Percentiles rank a stretch among this genome's conserved stretches.
Evolutionary conservation across 2,329 filamentous ascomycete species (phyloP).

Genomic region (Apiospora aurea): DNA sequence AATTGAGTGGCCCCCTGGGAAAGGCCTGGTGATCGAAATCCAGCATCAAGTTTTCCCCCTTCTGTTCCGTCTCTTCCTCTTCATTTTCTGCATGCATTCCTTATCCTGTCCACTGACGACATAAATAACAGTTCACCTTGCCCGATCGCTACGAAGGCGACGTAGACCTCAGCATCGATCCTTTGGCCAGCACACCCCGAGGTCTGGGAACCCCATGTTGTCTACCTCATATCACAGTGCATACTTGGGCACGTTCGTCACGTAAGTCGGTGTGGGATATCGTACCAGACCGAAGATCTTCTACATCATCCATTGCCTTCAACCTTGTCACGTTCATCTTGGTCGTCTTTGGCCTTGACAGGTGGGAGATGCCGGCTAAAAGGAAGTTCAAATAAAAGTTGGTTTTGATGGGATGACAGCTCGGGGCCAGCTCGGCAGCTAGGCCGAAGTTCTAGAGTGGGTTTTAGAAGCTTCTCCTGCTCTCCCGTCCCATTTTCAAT

Average conservation of each 20-base stretch:
- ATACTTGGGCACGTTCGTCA: not conserved
- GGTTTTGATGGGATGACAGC: slow-evolving; percentile 20
- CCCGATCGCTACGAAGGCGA: not conserved
- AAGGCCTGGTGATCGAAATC: slow-evolving; percentile 14
- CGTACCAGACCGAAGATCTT: not conserved
- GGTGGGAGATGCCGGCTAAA: slow-evolving; percentile 4
- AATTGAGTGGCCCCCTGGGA: slow-evolving; percentile 16
- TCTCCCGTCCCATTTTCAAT: not conserved
- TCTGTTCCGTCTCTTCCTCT: not conserved
- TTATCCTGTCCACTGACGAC: slow-evolving; percentile 5
- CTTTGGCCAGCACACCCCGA: not conserved
- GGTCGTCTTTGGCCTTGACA: not conserved
- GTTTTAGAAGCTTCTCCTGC: slow-evolving; percentile 12
- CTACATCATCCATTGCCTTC: not conserved
- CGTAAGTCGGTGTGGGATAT: not conserved
- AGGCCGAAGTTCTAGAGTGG: slow-evolving; percentile 19
- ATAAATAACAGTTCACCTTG: not conserved
- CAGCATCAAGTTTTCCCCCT: not conserved
- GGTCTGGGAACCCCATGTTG: not conserved
- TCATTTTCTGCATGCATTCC: slow-evolving; percentile 1
- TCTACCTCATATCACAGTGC: not conserved
- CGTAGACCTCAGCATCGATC: not conserved
- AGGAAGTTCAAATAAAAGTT: slow-evolving; percentile 13
- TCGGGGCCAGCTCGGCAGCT: not conserved
- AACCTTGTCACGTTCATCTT: not conserved